phyloP scores from a whole-genome alignment of 1,139 yeast genomes.

The Yamadazyma songkhlaensis region DNA sequence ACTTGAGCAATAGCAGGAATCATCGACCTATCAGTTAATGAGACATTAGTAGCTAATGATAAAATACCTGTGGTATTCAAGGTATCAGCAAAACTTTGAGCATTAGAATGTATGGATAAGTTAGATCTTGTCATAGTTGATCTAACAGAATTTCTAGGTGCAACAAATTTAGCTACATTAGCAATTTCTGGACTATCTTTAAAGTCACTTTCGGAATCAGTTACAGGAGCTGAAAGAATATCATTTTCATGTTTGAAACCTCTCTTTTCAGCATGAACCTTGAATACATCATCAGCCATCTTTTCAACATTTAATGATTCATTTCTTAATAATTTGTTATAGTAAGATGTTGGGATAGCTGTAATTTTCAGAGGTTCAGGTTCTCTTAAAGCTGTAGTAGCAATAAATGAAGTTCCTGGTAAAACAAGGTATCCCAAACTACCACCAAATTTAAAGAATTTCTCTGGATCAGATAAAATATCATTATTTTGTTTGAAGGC shows the following conservation, averaged over 20 bases:
- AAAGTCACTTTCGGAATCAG: constrained; percentile 6
- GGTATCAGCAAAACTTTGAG: constrained; percentile 23
- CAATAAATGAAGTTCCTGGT: constrained; percentile 54
- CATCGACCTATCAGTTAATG: constrained; percentile 69
- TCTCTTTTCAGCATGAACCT: constrained; percentile 45
- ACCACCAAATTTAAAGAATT: constrained; percentile 33
- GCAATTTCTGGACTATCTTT: constrained; percentile 15
- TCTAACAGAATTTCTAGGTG: constrained; percentile 6
- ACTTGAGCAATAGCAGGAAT: constrained; percentile 89
- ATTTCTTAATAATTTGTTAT: constrained; percentile 50
- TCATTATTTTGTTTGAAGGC: constrained; percentile 16
- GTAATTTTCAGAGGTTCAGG: constrained; percentile 61
- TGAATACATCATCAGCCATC: constrained; percentile 44
- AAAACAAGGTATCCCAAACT: constrained; percentile 49
- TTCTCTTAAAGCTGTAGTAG: constrained; percentile 54
- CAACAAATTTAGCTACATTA: constrained; percentile 15
- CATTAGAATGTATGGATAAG: constrained; percentile 30
- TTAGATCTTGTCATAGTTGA: constrained; percentile 26
- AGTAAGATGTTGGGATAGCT: constrained; percentile 62
- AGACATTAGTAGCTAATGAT: constrained; percentile 69
- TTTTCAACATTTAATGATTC: constrained; percentile 44
- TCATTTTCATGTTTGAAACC: constrained; percentile 38
- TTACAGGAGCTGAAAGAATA: constrained; percentile 14
- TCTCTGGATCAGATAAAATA: constrained; percentile 20
- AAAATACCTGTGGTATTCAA: constrained; percentile 29